Evolutionary conservation across 352 stramenopile species (phyloP), one percentile per base, ranked within the genome.

Genomic region (Nothophytophthora sp.): DNA sequence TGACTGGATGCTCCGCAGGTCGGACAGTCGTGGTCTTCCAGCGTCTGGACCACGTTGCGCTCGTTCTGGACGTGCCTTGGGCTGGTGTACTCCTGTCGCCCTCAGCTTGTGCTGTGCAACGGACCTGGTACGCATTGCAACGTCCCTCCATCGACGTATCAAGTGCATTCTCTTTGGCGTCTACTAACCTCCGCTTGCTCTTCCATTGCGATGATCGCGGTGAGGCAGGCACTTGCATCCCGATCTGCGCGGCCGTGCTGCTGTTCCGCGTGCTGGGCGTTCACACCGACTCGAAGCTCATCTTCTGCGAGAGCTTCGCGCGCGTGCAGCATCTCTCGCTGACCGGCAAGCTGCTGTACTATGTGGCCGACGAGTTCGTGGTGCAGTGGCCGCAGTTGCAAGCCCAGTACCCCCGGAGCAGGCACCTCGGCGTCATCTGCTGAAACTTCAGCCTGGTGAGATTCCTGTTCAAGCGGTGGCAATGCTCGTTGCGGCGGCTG

Each of bases 261-360:
- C 56, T 98, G 15, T 75, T 86, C 30, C 77, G 91, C 37, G 79
- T 98, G 13, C 47, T 96, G 13, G 81, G 87, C 3, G 32, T 96
- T 9, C 58, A 81, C 18, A 51, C 50, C 5, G 49, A 84, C 57
- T 79, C 77, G 22, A 85, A 88, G 57, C 89, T 98, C 55, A 55
- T 98, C 8, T 98, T 98, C 68, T 95, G 95, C 41, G 95, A 98
- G 71, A 97, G 86, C 40, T 97, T 98, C 63, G 95, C 90, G 50
- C 88, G 95, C 30, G 95, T 98, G 4, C 68, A 89, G 55, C 94
- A 81, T 50, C 74, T 98, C 7, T 98, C 90, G 32, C 76, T 98
- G 38, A 96, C 93, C 2, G 95, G 95, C 22, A 96, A 95, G 54
- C 47, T 98, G 22, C 73, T 98, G 16, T 98, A 98, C 74, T 88